Evolutionary conservation across 805 yeast species (phyloP).

Genomic region (Candida stauntonica): DNA sequence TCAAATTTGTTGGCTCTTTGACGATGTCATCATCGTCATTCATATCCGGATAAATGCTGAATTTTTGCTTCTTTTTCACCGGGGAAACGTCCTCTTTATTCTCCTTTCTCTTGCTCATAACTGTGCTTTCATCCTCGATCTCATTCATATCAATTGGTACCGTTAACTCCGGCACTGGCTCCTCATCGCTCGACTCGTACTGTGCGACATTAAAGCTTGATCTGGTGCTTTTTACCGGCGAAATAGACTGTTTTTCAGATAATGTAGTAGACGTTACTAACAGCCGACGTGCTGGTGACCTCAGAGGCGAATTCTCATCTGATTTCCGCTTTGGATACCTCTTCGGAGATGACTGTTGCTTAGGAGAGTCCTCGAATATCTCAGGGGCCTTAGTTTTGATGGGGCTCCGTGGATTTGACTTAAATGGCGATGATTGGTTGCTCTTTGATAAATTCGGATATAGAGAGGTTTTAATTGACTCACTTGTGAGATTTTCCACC

Average conservation of each 20-base stretch:
- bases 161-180: constrained; percentile 24
- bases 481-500: constrained; percentile 12
- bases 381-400: background rate
- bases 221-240: background rate
- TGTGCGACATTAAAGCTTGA: constrained; percentile 8
- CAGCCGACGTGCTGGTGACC: constrained; percentile 3
- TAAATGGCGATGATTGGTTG: background rate
- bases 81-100: background rate
- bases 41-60: constrained; percentile 8
- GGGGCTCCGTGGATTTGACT: background rate
- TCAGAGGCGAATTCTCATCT: constrained; percentile 1
- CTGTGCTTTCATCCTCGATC: constrained; percentile 3
- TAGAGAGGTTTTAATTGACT: background rate
- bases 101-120: background rate
- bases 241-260: too few species aligned
- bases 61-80: background rate
- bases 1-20: background rate
- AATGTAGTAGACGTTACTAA: constrained; percentile 1
- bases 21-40: background rate
- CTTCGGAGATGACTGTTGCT: background rate
- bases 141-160: constrained; percentile 11
- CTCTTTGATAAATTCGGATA: too few species aligned
- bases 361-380: background rate
- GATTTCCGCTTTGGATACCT: background rate
- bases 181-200: constrained; percentile 26